Evolutionary conservation across 345 rosid species (phyloP).

Genomic region (Euphorbia lathyris): DNA sequence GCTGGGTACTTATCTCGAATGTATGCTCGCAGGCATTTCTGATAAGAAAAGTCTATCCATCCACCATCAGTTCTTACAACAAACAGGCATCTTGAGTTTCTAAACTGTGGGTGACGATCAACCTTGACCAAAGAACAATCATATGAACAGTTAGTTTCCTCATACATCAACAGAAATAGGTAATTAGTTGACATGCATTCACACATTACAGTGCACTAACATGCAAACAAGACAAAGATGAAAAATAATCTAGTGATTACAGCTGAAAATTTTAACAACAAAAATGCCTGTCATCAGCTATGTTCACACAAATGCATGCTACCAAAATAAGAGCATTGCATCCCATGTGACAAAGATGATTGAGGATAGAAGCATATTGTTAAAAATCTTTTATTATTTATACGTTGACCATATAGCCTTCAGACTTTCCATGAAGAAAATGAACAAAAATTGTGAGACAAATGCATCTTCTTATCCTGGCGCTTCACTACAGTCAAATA

Average conservation of each 20-base stretch:
- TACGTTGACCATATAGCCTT: background rate
- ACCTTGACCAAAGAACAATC: conserved; percentile 45
- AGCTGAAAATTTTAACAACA: too few relatives aligned
- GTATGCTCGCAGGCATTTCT: conserved; percentile 81
- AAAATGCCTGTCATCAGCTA: background rate
- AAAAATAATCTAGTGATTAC: too few relatives aligned
- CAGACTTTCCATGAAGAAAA: conserved; percentile 4
- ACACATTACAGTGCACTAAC: background rate
- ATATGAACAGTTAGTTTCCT: conserved; percentile 17
- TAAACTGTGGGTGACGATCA: conserved; percentile 84
- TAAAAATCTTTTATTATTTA: background rate
- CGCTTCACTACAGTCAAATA: background rate
- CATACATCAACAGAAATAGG: conserved; percentile 11
- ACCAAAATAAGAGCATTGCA: background rate
- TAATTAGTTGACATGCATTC: background rate
- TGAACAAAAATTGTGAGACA: background rate
- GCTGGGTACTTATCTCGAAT: conserved; percentile 64
- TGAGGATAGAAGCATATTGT: conserved; percentile 1
- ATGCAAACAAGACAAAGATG: background rate
- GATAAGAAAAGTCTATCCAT: conserved; percentile 97
- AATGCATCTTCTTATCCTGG: background rate
- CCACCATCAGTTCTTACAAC: conserved; percentile 92
- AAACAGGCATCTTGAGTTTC: conserved; percentile 72
- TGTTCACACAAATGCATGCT: background rate
- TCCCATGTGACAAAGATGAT: background rate